Evolutionary conservation across 345 rosid genomes (phyloP).

Genomic region (Populus pruinosa): DNA sequence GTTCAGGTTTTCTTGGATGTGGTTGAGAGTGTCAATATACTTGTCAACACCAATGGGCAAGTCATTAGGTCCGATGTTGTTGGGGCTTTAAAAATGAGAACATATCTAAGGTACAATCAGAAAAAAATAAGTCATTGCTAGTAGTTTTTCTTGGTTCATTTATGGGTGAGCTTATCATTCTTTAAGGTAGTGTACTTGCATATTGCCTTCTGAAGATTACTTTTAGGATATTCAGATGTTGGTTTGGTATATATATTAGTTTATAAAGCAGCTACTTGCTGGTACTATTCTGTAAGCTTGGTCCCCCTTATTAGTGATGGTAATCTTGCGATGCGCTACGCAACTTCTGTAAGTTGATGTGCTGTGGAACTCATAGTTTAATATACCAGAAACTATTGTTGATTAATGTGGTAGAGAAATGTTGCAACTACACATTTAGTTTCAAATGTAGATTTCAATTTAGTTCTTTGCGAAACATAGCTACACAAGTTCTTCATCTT

Average conservation of each 20-base stretch:
- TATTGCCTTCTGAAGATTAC: not conserved
- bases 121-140: too few relatives aligned
- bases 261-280: not conserved
- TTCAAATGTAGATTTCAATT: not conserved
- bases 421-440: not conserved
- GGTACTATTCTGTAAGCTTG: not conserved
- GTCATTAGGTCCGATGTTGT: conserved; percentile 91
- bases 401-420: not conserved
- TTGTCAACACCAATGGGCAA: conserved; percentile 96
- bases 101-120: conserved; percentile 64
- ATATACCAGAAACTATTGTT: not conserved
- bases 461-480: not conserved
- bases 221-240: not conserved
- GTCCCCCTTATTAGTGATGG: not conserved
- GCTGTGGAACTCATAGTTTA: not conserved
- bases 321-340: not conserved
- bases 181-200: not conserved
- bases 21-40: conserved; percentile 89
- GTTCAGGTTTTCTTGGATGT: conserved; percentile 90
- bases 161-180: not conserved
- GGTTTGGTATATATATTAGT: not conserved
- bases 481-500: not conserved
- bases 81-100: conserved; percentile 97
- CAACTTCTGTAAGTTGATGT: not conserved
- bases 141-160: conserved; percentile 6